A percentile compares a stretch with the other conserved stretches of the same genome.
Conservation (phyloP, 2,329 filamentous ascomycete species). For the Trichophyton verrucosum region DNA sequence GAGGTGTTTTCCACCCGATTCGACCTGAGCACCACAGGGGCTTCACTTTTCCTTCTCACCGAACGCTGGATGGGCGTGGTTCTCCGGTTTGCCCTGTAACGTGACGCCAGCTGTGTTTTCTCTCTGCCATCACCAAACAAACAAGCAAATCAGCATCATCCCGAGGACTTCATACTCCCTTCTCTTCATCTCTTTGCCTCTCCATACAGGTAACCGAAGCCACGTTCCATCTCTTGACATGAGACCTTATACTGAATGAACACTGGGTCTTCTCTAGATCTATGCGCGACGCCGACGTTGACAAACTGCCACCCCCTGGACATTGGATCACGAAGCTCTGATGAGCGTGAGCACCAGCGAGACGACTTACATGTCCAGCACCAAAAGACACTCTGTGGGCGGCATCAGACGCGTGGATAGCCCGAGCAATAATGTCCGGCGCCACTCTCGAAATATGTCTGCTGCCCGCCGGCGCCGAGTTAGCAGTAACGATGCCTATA, state of each 20-base stretch:
- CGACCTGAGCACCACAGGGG: not conserved
- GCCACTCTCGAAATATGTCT: slow-evolving; percentile 33
- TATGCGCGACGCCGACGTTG: not conserved
- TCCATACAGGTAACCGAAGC: not conserved
- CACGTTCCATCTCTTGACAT: too few relatives aligned
- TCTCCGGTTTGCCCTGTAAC: not conserved
- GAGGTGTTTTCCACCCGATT: not conserved
- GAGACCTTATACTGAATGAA: not conserved
- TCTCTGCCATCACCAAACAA: not conserved
- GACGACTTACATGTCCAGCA: slow-evolving; percentile 32
- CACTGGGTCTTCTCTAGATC: not conserved
- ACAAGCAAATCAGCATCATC: not conserved
- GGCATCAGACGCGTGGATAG: slow-evolving; percentile 37
- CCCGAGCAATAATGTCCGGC: slow-evolving; percentile 30
- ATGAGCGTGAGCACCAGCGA: not conserved
- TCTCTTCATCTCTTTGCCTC: not conserved
- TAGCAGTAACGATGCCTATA: slow-evolving; percentile 67
- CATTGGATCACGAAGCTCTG: not conserved
- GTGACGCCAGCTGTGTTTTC: not conserved
- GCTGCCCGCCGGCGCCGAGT: slow-evolving; percentile 32
- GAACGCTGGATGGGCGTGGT: not conserved
- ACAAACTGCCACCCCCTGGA: not conserved
- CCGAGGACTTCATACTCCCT: not conserved
- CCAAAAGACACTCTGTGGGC: slow-evolving; percentile 34
- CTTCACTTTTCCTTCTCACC: not conserved